Base-by-base conservation (phyloP, 2,329 filamentous ascomycete species). In the Thermoascus crustaceus region DNA sequence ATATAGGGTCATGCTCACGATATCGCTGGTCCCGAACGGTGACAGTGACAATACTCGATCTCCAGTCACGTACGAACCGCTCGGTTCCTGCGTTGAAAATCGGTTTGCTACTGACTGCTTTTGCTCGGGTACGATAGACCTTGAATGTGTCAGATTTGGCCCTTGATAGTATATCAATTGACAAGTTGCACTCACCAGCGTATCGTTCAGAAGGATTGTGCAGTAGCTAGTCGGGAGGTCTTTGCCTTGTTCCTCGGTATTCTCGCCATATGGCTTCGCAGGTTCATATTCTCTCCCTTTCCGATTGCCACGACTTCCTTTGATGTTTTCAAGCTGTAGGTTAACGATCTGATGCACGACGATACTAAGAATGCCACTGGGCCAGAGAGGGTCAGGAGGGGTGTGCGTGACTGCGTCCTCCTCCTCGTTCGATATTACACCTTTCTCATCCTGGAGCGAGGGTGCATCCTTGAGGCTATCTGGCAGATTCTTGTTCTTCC, bases 1-100 rank as follows among this genome's bases (percentile, higher is more conserved):
- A 76, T 41, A 98, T 86, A 0, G 91, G 89, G 46, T 96, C 91
- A 49, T 96, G 89, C 61, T 98, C 81, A 35, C 89, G 75, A 59
- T 95, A 85, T 21, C 89, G 78, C 7, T 83, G 79, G 55, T 96
- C 89, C 17, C 91, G 82, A 10, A 95, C 87, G 1, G 85, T 84
- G 32, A 96, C 72, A 0, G 88, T 95, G 35, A 94, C 73, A 38
- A 95, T 83, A 30, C 76, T 74, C 11, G 85, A 91, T 44, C 86
- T 75, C 91, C 91, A 98, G 54, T 98, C 89, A 14, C 89, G 81
- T 19, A 96, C 68, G 50, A 96, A 96, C 8, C 82, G 77, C 55
- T 98, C 91, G 0, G 88, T 95, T 40, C 89, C 89, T 3, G 91
- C 88, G 49, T 96, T 95, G 72, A 94, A 96, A 45, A 96, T 95